These are phyloP conservation scores for Trichoderma harzianum DNA, from an alignment of 2,329 filamentous ascomycete species.

Conservation along the genomic window DNA sequence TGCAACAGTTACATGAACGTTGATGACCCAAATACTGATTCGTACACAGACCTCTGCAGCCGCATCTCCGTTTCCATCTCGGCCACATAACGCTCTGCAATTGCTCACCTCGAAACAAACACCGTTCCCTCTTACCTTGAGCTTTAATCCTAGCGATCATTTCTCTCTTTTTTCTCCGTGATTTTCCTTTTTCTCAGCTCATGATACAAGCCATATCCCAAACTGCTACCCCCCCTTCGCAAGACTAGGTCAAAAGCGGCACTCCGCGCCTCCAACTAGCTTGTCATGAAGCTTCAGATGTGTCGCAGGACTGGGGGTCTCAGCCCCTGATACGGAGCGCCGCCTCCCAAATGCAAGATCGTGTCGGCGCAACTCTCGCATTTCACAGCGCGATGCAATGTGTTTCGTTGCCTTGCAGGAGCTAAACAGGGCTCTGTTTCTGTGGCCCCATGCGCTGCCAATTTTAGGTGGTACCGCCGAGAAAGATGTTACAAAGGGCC, in stretches of 20 bases:
- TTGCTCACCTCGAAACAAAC: neutral
- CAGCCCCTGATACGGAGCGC: constrained; percentile 25
- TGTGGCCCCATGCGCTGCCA: neutral
- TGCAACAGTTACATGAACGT: neutral
- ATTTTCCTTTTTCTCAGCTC: neutral
- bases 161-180: neutral
- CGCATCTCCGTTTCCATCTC: neutral
- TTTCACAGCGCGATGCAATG: constrained; percentile 20
- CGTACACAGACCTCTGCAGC: neutral
- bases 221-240: neutral
- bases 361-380: neutral
- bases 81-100: neutral
- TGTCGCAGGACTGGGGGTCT: constrained; percentile 44
- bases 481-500: neutral
- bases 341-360: constrained; percentile 18
- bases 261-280: constrained; percentile 1
- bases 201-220: neutral
- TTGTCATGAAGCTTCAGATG: constrained; percentile 42
- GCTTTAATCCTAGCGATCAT: neutral
- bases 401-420: constrained; percentile 16
- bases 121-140: neutral
- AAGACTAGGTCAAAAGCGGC: constrained; percentile 19
- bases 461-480: constrained; percentile 13
- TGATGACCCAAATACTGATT: neutral
- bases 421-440: constrained; percentile 6